Percentiles rank a stretch among this genome's conserved stretches.
These are phyloP conservation scores for Byssochlamys sp. DNA, from an alignment of 2,329 filamentous ascomycete species.

Conservation along the genomic window DNA sequence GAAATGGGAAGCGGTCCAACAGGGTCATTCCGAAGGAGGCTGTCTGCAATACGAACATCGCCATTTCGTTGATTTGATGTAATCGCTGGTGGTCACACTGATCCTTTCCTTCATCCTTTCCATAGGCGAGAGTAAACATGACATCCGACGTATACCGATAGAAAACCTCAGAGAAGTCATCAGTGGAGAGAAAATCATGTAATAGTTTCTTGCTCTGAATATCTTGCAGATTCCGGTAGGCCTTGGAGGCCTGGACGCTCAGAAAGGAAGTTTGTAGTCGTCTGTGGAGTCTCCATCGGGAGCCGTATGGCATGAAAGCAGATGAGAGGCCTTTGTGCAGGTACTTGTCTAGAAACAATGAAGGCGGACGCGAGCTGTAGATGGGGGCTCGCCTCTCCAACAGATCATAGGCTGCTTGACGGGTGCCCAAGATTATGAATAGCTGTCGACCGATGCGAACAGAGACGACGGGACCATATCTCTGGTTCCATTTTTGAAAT, in stretches of 20 bases:
- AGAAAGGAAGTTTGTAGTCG: constrained; percentile 37
- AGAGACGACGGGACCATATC: constrained; percentile 27
- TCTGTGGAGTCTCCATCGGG: constrained; percentile 37
- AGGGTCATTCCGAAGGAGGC: constrained; percentile 27
- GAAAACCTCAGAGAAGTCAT: constrained; percentile 38
- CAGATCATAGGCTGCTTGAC: constrained; percentile 25
- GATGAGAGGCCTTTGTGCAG: constrained; percentile 31
- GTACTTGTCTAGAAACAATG: constrained; percentile 18
- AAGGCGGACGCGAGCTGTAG: constrained; percentile 30
- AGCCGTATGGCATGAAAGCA: constrained; percentile 42
- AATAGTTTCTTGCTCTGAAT: constrained; percentile 41
- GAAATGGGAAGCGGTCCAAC: constrained; percentile 36
- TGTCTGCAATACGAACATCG: constrained; percentile 23
- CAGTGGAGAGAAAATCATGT: constrained; percentile 30
- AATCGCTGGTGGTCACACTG: constrained; percentile 37
- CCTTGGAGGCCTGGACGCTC: constrained; percentile 33
- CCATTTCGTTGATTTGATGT: constrained; percentile 40
- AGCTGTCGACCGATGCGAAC: constrained; percentile 22
- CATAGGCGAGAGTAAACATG: constrained; percentile 44
- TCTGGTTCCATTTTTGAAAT: constrained; percentile 4
- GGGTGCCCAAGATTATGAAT: constrained; percentile 26
- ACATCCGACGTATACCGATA: constrained; percentile 42
- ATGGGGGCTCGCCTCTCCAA: constrained; percentile 29
- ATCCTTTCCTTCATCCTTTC: constrained; percentile 36
- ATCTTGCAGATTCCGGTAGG: constrained; percentile 42